Percentiles rank a stretch among this genome's conserved stretches.
phyloP scores from a whole-genome alignment of 305 asterid species.

The Solanum hybrid region DNA sequence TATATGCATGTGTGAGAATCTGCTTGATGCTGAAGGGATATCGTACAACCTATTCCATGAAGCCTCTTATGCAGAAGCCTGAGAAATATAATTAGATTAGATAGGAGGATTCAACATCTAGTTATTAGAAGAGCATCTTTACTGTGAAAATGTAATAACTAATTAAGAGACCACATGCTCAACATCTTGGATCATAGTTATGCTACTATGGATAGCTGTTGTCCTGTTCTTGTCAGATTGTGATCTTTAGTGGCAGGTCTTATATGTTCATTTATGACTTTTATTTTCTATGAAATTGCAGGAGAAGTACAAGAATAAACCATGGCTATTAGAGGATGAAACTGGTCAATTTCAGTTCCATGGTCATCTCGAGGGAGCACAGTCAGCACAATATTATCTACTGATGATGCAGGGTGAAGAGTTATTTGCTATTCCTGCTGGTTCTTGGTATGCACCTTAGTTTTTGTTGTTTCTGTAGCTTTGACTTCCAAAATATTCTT shows the following conservation, averaged over 20 bases:
- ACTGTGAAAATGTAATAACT: neutral
- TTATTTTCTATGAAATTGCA: constrained; percentile 17
- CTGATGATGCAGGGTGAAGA: constrained; percentile 93
- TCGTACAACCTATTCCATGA: neutral
- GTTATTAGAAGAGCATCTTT: neutral
- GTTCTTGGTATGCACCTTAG: constrained; percentile 58
- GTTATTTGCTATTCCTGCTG: constrained; percentile 92
- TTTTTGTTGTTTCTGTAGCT: neutral
- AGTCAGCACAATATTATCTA: constrained; percentile 91
- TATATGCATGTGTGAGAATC: neutral
- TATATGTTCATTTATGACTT: neutral
- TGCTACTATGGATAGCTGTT: neutral
- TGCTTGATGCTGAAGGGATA: neutral
- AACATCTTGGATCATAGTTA: neutral
- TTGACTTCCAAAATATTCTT: neutral
- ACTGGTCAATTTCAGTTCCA: constrained; percentile 81
- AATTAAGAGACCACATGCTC: neutral
- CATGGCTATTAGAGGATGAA: constrained; percentile 98
- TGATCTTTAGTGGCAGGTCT: neutral
- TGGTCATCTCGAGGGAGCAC: constrained; percentile 90
- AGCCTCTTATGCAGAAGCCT: neutral
- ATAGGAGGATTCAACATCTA: neutral
- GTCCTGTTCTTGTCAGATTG: constrained; percentile 4
- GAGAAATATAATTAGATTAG: neutral
- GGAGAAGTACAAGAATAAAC: constrained; percentile 95